Conservation (phyloP, 2,329 filamentous ascomycete genomes). For the Amauroascus niger region DNA sequence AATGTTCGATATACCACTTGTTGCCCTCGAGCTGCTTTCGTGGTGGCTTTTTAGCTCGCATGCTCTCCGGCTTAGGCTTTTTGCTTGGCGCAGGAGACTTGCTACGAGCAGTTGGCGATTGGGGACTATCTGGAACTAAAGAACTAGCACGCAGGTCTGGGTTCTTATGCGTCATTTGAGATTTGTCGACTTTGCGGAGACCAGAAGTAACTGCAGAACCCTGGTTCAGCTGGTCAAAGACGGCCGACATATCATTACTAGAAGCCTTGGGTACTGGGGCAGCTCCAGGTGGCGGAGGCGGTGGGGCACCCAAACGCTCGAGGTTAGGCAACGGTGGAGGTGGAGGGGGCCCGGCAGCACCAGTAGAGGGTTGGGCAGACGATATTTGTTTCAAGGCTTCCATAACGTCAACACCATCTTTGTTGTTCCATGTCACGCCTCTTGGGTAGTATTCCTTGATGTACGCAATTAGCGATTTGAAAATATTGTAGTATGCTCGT, state of each 20-base stretch:
- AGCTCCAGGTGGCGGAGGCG: conserved; percentile 52
- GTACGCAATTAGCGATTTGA: conserved; percentile 73
- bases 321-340: conserved; percentile 41
- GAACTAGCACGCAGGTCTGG: conserved; percentile 68
- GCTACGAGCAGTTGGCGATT: conserved; percentile 44
- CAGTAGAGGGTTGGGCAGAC: conserved; percentile 29
- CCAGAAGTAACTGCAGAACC: conserved; percentile 80
- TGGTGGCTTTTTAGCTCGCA: conserved; percentile 72
- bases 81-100: conserved; percentile 85
- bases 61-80: conserved; percentile 75
- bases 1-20: conserved; percentile 97
- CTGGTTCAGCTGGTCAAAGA: conserved; percentile 86
- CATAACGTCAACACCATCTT: conserved; percentile 60
- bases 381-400: conserved; percentile 56
- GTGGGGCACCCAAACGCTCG: conserved; percentile 50
- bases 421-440: conserved; percentile 78
- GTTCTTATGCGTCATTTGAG: conserved; percentile 98
- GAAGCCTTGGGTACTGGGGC: conserved; percentile 39
- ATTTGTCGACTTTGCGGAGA: conserved; percentile 86
- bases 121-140: conserved; percentile 52
- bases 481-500: conserved; percentile 82
- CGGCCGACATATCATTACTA: conserved; percentile 63
- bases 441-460: conserved; percentile 71
- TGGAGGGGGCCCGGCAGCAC: conserved; percentile 40
- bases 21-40: conserved; percentile 73